Conservation (phyloP, 1,284 basidiomycete genomes). For the Cutaneotrichosporon dermatis region DNA sequence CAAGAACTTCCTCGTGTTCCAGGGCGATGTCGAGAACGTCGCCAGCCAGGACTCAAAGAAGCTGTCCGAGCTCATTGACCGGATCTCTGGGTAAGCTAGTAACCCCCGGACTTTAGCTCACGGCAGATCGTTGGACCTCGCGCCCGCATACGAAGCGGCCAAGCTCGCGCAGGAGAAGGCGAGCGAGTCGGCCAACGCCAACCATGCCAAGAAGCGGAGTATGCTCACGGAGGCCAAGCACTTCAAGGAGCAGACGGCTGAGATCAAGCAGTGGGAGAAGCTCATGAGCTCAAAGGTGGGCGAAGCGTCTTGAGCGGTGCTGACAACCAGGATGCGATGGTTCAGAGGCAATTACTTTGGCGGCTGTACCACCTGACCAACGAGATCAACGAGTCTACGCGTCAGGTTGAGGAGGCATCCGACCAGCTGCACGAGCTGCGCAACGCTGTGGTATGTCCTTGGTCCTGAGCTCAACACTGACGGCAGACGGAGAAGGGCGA, state of each 20-base stretch:
- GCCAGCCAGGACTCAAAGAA: constrained; percentile 92
- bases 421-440: constrained; percentile 63
- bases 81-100: constrained; percentile 71
- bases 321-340: constrained; percentile 63
- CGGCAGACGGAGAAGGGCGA: constrained; percentile 53
- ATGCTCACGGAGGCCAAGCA: constrained; percentile 95
- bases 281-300: constrained; percentile 67
- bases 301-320: constrained; percentile 9
- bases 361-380: constrained; percentile 86
- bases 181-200: constrained; percentile 87
- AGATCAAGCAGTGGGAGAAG: constrained; percentile 82
- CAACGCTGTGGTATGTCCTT: constrained; percentile 56
- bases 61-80: constrained; percentile 85
- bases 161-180: constrained; percentile 82
- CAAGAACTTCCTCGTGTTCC: constrained; percentile 99
- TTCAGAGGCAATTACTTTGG: constrained; percentile 79
- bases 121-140: constrained; percentile 69
- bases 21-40: constrained; percentile 96
- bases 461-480: constrained; percentile 1
- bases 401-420: constrained; percentile 67
- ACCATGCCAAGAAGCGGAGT: constrained; percentile 86
- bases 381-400: constrained; percentile 66
- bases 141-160: constrained; percentile 82
- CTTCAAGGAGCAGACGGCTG: constrained; percentile 93
- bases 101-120: neutral